Evolutionary conservation across 164 flowering plant species (phyloP).

Genomic region (Litsea cubeba): DNA sequence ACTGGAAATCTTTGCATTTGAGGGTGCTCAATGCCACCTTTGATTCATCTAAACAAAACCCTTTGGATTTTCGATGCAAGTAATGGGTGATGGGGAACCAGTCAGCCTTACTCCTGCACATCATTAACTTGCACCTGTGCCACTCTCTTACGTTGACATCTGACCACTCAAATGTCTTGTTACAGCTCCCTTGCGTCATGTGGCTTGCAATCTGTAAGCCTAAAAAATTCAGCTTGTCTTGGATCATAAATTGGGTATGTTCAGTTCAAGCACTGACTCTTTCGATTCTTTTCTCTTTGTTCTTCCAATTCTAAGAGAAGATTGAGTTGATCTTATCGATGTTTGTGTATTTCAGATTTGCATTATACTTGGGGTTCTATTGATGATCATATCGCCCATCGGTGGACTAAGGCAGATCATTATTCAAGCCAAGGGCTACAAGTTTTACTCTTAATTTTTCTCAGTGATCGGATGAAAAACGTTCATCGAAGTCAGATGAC

Average conservation of each 20-base stretch:
- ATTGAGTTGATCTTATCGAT: neutral
- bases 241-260: slow-evolving; percentile 56
- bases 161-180: neutral
- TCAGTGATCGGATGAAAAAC: neutral
- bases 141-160: neutral
- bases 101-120: neutral
- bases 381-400: slow-evolving; percentile 8
- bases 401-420: slow-evolving; percentile 12
- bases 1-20: too few relatives aligned
- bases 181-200: slow-evolving; percentile 74
- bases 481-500: neutral
- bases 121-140: neutral
- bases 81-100: neutral
- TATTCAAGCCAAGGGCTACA: slow-evolving; percentile 3
- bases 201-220: slow-evolving; percentile 67
- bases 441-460: slow-evolving; percentile 8
- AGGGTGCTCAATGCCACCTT: neutral
- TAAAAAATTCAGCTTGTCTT: slow-evolving; percentile 49
- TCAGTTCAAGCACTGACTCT: neutral
- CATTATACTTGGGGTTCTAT: slow-evolving; percentile 11
- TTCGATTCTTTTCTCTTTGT: neutral
- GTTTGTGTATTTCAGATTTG: slow-evolving; percentile 7
- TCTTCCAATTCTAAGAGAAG: neutral
- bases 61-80: neutral
- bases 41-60: neutral